These are phyloP conservation scores for Lactifluus echinatus DNA, from an alignment of 768 basidiomycete genomes.

Conservation along the genomic window DNA sequence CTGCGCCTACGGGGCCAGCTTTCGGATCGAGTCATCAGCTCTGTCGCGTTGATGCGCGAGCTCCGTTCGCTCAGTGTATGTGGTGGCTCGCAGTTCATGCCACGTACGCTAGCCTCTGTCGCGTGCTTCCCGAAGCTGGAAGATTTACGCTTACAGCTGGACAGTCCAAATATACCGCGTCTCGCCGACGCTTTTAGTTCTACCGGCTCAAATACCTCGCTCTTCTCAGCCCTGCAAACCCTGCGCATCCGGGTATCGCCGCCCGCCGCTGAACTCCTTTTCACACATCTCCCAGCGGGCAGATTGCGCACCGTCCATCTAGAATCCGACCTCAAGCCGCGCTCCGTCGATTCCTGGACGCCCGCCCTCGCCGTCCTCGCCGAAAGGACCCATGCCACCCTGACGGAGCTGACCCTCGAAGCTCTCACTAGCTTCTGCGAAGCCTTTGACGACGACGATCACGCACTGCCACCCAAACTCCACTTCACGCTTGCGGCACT, in stretches of 20 bases:
- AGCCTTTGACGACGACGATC: conserved; percentile 11
- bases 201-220: neutral
- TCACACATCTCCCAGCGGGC: conserved; percentile 11
- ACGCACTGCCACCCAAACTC: conserved; percentile 17
- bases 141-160: conserved; percentile 19
- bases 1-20: conserved; percentile 18
- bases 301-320: conserved; percentile 12
- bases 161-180: conserved; percentile 8
- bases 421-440: conserved; percentile 20
- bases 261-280: conserved; percentile 4
- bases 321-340: conserved; percentile 20
- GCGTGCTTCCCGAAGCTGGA: conserved; percentile 14
- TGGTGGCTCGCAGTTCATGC: conserved; percentile 14
- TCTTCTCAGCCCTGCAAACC: conserved; percentile 17
- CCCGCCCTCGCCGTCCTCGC: conserved; percentile 18
- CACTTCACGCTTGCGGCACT: conserved; percentile 24
- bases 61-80: conserved; percentile 18
- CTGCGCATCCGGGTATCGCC: conserved; percentile 18
- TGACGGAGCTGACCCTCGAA: conserved; percentile 17
- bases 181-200: conserved; percentile 9
- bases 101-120: conserved; percentile 18
- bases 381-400: conserved; percentile 4
- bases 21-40: conserved; percentile 11
- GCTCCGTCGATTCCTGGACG: conserved; percentile 19
- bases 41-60: conserved; percentile 13